phyloP scores from a whole-genome alignment of 176 grass and related monocot genomes.

The Zoysia japonica region DNA sequence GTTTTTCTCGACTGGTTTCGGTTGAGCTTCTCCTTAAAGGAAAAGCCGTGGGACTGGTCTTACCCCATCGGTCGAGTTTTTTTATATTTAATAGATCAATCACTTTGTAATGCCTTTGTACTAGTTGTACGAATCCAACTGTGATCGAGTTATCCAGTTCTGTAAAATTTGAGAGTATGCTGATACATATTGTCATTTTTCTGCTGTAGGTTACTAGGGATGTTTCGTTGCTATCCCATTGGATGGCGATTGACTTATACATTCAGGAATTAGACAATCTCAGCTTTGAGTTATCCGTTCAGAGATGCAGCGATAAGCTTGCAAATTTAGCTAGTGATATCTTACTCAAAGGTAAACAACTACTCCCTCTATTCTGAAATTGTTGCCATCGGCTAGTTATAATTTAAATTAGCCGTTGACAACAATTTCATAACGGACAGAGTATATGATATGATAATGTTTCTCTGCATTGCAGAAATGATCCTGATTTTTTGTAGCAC shows the following conservation, averaged over 20 bases:
- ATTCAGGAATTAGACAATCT: conserved; percentile 86
- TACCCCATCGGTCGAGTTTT: too few species aligned
- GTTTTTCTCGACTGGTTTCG: too few species aligned
- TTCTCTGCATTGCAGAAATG: background rate
- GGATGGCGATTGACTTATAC: conserved; percentile 94
- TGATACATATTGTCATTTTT: conserved; percentile 19
- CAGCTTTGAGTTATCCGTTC: conserved; percentile 88
- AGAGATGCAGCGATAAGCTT: conserved; percentile 72
- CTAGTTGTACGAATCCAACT: background rate
- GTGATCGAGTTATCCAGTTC: background rate
- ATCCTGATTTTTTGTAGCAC: background rate
- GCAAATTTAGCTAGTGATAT: conserved; percentile 72
- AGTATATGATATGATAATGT: background rate
- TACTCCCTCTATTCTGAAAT: background rate
- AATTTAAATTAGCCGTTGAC: too few species aligned
- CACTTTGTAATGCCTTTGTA: conserved; percentile 19
- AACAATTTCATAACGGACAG: too few species aligned
- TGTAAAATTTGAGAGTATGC: background rate
- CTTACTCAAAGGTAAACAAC: conserved; percentile 59
- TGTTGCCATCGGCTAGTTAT: too few species aligned
- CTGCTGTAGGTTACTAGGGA: conserved; percentile 74
- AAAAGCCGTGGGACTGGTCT: too few species aligned
- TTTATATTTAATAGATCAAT: background rate
- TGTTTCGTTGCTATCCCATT: conserved; percentile 81
- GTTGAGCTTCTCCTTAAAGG: too few species aligned